phyloP scores from a whole-genome alignment of 164 flowering plant genomes.

The Umbilicus rupestris region DNA sequence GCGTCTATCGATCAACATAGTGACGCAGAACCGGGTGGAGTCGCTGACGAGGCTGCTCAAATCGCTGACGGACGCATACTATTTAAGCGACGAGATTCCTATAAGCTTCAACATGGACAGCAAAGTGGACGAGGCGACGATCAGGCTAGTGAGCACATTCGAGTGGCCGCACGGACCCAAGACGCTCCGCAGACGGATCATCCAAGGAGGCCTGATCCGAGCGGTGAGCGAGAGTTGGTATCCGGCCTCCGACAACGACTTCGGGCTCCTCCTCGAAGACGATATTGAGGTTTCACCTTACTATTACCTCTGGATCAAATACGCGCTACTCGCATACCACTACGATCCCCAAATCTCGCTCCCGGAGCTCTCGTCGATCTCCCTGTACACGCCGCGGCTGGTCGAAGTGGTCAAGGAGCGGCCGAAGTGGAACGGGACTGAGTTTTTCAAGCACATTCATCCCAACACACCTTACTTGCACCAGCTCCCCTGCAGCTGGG shows the following conservation, averaged over 20 bases:
- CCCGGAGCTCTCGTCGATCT: slow-evolving; percentile 84
- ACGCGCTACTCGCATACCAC: slow-evolving; percentile 69
- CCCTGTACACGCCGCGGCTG: slow-evolving; percentile 79
- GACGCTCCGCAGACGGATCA: slow-evolving; percentile 69
- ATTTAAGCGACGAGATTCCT: slow-evolving; percentile 71
- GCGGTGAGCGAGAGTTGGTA: slow-evolving; percentile 99
- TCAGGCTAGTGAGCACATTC: slow-evolving; percentile 48
- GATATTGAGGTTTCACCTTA: slow-evolving; percentile 97
- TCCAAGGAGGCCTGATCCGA: slow-evolving; percentile 93
- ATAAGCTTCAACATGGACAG: slow-evolving; percentile 96
- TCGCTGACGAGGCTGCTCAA: slow-evolving; percentile 76
- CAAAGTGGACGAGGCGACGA: slow-evolving; percentile 71
- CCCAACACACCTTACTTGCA: slow-evolving; percentile 97
- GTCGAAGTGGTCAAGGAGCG: slow-evolving; percentile 93
- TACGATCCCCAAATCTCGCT: slow-evolving; percentile 85
- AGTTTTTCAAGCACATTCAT: slow-evolving; percentile 67
- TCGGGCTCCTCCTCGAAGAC: slow-evolving; percentile 84
- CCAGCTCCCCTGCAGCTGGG: slow-evolving; percentile 96
- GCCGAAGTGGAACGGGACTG: slow-evolving; percentile 87
- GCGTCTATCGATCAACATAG: slow-evolving; percentile 72
- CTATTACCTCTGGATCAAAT: slow-evolving; percentile 91
- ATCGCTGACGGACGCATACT: slow-evolving; percentile 65
- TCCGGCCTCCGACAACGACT: slow-evolving; percentile 83
- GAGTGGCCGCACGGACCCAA: slow-evolving; percentile 94
- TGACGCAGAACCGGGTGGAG: slow-evolving; percentile 74